phyloP scores from a whole-genome alignment of 352 stramenopile genomes.

The Thalassiosira ordinaria region DNA sequence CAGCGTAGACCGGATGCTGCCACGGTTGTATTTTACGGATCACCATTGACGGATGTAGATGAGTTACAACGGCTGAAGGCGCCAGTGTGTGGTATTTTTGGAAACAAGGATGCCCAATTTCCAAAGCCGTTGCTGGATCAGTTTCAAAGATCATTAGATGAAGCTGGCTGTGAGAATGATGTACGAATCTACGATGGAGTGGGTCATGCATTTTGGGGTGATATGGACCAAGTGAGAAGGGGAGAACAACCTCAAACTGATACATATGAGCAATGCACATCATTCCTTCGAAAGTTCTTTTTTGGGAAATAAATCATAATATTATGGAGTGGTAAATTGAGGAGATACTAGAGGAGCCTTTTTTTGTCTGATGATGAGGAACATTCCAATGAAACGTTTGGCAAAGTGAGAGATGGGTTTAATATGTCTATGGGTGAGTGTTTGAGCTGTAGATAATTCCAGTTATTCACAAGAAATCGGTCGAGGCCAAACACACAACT shows the following conservation, averaged over 20 bases:
- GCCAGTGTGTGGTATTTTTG: conserved; percentile 45
- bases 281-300: conserved; percentile 29
- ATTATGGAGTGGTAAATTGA: too few species aligned
- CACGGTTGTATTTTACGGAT: conserved; percentile 53
- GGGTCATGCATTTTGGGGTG: conserved; percentile 52
- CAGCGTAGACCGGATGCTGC: conserved; percentile 33
- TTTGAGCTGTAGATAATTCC: too few species aligned
- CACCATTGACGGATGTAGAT: conserved; percentile 34
- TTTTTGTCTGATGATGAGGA: too few species aligned
- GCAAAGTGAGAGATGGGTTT: too few species aligned
- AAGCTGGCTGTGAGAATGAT: conserved; percentile 41
- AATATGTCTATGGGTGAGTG: too few species aligned
- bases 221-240: conserved; percentile 36
- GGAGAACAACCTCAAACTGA: conserved; percentile 29
- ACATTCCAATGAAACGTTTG: too few species aligned
- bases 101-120: conserved; percentile 49
- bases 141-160: conserved; percentile 12
- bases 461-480: too few species aligned
- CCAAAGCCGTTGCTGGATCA: neutral
- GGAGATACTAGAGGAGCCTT: too few species aligned
- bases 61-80: conserved; percentile 21
- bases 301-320: too few species aligned
- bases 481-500: too few species aligned
- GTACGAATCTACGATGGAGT: conserved; percentile 39
- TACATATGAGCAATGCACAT: conserved; percentile 42